Evolutionary conservation across 306 rosid genomes (phyloP).

Genomic region (Cucumis hystrix): DNA sequence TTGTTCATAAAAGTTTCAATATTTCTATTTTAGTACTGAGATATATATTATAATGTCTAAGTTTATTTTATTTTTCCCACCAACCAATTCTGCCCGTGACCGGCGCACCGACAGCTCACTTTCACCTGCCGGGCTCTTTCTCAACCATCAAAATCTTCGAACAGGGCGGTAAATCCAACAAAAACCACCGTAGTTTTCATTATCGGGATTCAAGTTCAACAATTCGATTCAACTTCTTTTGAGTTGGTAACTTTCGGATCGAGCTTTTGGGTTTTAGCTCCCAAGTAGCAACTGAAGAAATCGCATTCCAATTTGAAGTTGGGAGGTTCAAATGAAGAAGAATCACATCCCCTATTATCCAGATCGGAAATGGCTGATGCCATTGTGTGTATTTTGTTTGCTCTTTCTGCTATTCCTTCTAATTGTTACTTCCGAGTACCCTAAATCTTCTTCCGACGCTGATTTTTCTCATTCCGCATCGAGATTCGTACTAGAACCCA

Average conservation of each 20-base stretch:
- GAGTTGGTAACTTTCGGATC: not conserved
- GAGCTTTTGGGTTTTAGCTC: not conserved
- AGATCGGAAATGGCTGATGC: conserved; percentile 36
- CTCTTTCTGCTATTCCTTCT: conserved; percentile 28
- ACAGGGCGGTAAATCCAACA: not conserved
- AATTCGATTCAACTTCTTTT: not conserved
- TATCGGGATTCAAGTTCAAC: not conserved
- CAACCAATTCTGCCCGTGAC: not conserved
- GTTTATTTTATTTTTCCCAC: not conserved
- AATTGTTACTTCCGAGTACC: conserved; percentile 7
- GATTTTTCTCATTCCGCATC: conserved; percentile 9
- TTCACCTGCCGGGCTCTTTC: not conserved
- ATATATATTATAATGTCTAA: no score
- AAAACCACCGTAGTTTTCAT: not conserved
- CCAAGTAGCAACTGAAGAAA: not conserved
- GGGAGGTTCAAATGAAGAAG: conserved; percentile 28
- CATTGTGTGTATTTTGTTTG: conserved; percentile 17
- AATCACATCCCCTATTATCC: conserved; percentile 18
- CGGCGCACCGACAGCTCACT: not conserved
- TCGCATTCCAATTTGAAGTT: not conserved
- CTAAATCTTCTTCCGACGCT: conserved; percentile 18
- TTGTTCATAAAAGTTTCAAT: no score
- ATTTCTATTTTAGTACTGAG: no score
- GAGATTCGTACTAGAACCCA: not conserved
- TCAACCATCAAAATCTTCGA: not conserved